A percentile compares a stretch with the other conserved stretches of the same genome.
Evolutionary conservation across 2,329 filamentous ascomycete genomes (phyloP).

Genomic region (Botryosphaeria agaves): DNA sequence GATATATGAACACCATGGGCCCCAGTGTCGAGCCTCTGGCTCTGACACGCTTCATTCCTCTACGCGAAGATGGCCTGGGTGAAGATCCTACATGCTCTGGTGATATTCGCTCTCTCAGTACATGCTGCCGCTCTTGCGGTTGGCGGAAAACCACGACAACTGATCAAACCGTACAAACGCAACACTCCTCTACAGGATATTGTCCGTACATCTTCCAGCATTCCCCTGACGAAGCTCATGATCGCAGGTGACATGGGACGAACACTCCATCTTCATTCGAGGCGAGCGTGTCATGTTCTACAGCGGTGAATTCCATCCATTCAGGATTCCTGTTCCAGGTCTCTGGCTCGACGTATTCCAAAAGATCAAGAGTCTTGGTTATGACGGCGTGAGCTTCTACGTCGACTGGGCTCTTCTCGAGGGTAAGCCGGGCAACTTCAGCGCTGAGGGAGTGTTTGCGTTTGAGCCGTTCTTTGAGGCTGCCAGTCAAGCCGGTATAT

Average conservation of each 20-base stretch:
- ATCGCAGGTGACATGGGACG: slow-evolving; percentile 52
- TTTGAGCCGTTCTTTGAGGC: slow-evolving; percentile 62
- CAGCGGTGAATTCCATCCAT: slow-evolving; percentile 59
- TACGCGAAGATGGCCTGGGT: too few relatives aligned
- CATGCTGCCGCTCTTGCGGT: slow-evolving; percentile 30
- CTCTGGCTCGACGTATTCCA: slow-evolving; percentile 61
- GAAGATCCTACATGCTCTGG: too few relatives aligned
- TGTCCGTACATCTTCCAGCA: slow-evolving; percentile 19
- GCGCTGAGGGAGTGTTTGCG: slow-evolving; percentile 53
- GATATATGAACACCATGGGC: too few relatives aligned
- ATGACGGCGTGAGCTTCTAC: slow-evolving; percentile 67
- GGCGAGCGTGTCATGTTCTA: slow-evolving; percentile 57
- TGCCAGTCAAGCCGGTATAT: slow-evolving; percentile 55
- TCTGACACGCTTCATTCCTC: too few relatives aligned
- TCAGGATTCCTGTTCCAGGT: slow-evolving; percentile 40
- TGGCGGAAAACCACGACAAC: slow-evolving; percentile 29
- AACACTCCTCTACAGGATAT: slow-evolving; percentile 36
- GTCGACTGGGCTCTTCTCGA: slow-evolving; percentile 64
- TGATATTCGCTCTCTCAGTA: slow-evolving; percentile 22
- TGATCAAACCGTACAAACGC: slow-evolving; percentile 32
- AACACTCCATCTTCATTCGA: slow-evolving; percentile 50
- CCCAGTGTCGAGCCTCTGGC: too few relatives aligned
- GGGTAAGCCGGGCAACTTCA: slow-evolving; percentile 52
- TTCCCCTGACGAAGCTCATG: neutral
- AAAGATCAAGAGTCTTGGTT: slow-evolving; percentile 67